Conservation (phyloP, 306 rosid genomes). For the Gastrolobium bilobum region DNA sequence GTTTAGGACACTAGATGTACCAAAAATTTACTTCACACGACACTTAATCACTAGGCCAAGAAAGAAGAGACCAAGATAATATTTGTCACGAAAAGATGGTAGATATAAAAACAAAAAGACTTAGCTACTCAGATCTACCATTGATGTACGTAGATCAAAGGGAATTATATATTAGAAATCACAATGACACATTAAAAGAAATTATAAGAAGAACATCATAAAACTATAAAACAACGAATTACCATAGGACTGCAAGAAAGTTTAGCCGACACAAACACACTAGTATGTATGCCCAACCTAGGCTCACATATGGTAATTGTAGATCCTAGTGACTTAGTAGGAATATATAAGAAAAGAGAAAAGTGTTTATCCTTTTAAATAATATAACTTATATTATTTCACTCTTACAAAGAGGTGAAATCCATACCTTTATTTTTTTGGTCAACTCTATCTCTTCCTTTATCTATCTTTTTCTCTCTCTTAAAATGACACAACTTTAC, state of each 20-base stretch:
- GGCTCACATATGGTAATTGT: neutral
- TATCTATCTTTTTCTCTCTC: no score
- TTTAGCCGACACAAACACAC: neutral
- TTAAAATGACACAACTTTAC: no score
- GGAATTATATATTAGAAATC: neutral
- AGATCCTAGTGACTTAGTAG: neutral
- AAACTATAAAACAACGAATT: neutral
- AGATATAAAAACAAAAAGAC: slow-evolving; percentile 20
- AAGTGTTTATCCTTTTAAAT: no score
- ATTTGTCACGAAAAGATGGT: slow-evolving; percentile 18
- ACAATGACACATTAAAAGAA: neutral
- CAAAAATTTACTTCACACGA: no score
- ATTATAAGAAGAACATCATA: neutral
- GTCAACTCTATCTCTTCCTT: no score
- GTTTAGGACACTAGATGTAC: no score
- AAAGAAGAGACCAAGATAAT: neutral
- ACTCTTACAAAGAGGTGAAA: no score
- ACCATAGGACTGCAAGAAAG: neutral
- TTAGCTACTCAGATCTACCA: slow-evolving; percentile 14
- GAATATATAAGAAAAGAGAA: neutral
- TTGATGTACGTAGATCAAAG: slow-evolving; percentile 15
- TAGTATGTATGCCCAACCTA: neutral
- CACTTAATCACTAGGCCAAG: neutral
- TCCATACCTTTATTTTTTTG: no score
- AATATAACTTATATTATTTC: no score